Percentiles rank a stretch among this genome's conserved stretches.
phyloP scores from a whole-genome alignment of 352 stramenopile species.

The Pythium aristosporum region DNA sequence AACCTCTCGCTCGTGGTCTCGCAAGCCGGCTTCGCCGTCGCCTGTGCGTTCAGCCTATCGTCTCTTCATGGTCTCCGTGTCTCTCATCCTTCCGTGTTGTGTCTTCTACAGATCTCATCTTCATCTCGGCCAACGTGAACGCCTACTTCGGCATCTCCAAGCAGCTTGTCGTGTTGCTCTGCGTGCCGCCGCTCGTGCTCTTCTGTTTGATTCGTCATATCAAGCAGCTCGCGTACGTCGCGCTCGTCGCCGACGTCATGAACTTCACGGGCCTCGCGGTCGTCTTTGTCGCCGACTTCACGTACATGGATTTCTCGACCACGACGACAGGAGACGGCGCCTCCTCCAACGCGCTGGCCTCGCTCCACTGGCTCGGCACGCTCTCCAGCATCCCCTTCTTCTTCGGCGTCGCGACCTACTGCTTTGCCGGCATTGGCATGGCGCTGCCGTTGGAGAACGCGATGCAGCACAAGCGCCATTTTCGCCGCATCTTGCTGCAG shows the following conservation, averaged over 20 bases:
- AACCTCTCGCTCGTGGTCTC: constrained; percentile 62
- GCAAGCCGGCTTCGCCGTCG: constrained; percentile 69
- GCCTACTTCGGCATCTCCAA: constrained; percentile 42
- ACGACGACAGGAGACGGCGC: too few species aligned
- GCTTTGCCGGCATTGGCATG: constrained; percentile 75
- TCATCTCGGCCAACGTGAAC: constrained; percentile 75
- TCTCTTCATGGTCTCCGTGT: too few species aligned
- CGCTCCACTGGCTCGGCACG: constrained; percentile 38
- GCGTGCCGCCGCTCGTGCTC: constrained; percentile 36
- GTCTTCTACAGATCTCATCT: constrained; percentile 83
- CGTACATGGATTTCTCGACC: constrained; percentile 36
- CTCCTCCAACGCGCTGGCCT: constrained; percentile 8
- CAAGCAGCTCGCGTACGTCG: constrained; percentile 69
- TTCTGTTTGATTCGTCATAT: constrained; percentile 70
- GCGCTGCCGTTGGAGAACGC: constrained; percentile 67
- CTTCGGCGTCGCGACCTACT: constrained; percentile 76
- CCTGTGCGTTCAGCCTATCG: constrained; percentile 36
- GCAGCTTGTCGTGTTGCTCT: constrained; percentile 31
- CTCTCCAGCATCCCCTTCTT: constrained; percentile 64
- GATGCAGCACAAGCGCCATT: constrained; percentile 51
- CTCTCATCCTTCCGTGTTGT: too few species aligned
- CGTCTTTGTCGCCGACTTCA: constrained; percentile 72
- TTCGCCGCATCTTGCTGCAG: constrained; percentile 47
- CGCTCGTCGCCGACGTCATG: constrained; percentile 66
- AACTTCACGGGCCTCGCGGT: constrained; percentile 71